Evolutionary conservation across 139 green algal genomes (phyloP), one percentile per base, ranked within the genome.

Genomic region (Chlamydomonas incerta): DNA sequence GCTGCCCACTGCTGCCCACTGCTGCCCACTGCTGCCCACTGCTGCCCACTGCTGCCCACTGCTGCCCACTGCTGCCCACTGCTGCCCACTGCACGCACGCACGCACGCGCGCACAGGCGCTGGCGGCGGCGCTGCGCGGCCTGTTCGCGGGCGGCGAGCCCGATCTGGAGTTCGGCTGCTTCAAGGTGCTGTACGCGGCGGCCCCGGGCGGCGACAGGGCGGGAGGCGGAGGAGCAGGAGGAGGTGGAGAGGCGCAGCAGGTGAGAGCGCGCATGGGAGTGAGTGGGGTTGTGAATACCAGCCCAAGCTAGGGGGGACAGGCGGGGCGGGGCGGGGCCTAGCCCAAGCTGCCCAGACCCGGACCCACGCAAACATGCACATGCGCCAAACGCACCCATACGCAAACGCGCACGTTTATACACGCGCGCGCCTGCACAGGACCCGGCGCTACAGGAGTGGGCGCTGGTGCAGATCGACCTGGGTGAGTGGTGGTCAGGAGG

Each of bases 91-190:
- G n/a, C 41, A 50, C 41, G 8, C 41, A 50, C 41, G 8, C 41
- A 50, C 41, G 41, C 8, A 50, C 41, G 8, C 41, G 41, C 8
- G 8, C 41, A 50, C 41, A 50, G 41, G 41, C 41, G 41, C 66
- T 68, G 82, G 82, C 50, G 21, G 52, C 20, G 50, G 65, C 15
- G 20, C 34, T 90, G 67, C 71, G 60, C 1, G 67, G 63, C 37
- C 79, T 86, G 60, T 60, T 85, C 63, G 8, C 55, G 31, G 66
- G 81, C 29, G 18, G 33, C 26, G 79, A 88, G 62, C 90, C 90
- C 0, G 94, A 97, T 73, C 50, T 92, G 60, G 88, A 95, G 77
- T 94, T 95, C 77, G 92, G 91, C 5, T 90, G 83, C 73, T 92
- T 94, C 58, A 84, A 80, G 8, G 91, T 81, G 23, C 35, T 96